Evolutionary conservation across 176 grass and related monocot species (phyloP).

Genomic region (Carex pumila): DNA sequence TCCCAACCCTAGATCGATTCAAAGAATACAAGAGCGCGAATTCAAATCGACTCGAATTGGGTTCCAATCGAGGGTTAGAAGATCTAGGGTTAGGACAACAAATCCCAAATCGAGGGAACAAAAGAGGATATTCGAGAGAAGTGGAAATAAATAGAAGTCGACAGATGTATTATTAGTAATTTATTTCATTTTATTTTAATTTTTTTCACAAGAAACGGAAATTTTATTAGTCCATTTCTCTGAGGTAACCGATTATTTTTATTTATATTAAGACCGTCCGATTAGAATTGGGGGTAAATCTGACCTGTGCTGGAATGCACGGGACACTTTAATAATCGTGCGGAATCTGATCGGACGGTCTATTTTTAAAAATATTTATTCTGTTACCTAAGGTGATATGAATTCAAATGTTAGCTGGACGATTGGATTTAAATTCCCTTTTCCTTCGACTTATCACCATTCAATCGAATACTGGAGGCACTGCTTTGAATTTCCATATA

Average conservation of each 20-base stretch:
- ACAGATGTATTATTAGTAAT: background rate
- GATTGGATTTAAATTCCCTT: background rate
- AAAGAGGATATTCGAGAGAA: slow-evolving; percentile 14
- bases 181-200: background rate
- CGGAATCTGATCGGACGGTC: too few relatives aligned
- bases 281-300: too few relatives aligned
- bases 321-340: too few relatives aligned
- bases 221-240: background rate
- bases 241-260: too few relatives aligned
- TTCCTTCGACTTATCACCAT: background rate
- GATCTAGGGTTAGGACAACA: slow-evolving; percentile 3
- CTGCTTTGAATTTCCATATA: background rate
- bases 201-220: background rate
- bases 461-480: background rate
- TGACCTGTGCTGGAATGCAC: too few relatives aligned
- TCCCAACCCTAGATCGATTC: slow-evolving; percentile 13
- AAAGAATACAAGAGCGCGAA: background rate
- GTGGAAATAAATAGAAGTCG: slow-evolving; percentile 10
- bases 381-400: too few relatives aligned
- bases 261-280: too few relatives aligned
- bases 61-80: background rate
- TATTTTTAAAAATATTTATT: too few relatives aligned
- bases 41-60: background rate
- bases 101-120: slow-evolving; percentile 12
- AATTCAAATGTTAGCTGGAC: background rate